phyloP scores from a whole-genome alignment of 345 rosid species.

The Eucalyptus curtisii region DNA sequence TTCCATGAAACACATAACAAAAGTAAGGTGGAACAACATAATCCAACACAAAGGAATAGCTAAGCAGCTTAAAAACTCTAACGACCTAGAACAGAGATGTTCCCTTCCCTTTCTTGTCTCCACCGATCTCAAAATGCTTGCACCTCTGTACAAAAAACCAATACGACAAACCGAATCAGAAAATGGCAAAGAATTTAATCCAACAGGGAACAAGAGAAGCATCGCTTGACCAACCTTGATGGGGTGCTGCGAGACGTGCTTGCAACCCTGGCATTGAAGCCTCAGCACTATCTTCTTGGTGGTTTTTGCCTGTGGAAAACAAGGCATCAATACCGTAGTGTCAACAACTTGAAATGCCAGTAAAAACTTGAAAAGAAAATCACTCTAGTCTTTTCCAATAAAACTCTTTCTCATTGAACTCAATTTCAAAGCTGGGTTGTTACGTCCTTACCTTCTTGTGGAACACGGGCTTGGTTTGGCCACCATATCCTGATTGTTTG shows the following conservation, averaged over 20 bases:
- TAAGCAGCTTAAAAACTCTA: background rate
- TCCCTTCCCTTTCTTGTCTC: constrained; percentile 69
- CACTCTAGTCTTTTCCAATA: background rate
- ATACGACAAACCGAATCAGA: background rate
- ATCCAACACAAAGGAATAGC: background rate
- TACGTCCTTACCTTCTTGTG: constrained; percentile 53
- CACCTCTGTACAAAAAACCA: constrained; percentile 32
- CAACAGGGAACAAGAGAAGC: background rate
- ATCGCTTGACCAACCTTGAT: constrained; percentile 32
- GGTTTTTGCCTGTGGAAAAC: constrained; percentile 46
- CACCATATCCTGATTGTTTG: constrained; percentile 79
- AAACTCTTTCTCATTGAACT: background rate
- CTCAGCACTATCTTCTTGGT: constrained; percentile 84
- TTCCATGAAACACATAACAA: background rate
- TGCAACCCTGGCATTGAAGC: constrained; percentile 77
- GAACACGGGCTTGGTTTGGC: constrained; percentile 80
- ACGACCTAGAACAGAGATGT: constrained; percentile 37
- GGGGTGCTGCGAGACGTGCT: constrained; percentile 64
- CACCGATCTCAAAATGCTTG: constrained; percentile 74
- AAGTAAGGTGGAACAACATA: background rate
- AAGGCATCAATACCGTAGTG: background rate
- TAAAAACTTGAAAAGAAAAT: background rate
- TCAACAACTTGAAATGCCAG: background rate
- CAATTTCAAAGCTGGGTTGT: background rate
- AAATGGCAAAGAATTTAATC: background rate